phyloP scores from a whole-genome alignment of 257 asterid species.

The Solanum verrucosum region DNA sequence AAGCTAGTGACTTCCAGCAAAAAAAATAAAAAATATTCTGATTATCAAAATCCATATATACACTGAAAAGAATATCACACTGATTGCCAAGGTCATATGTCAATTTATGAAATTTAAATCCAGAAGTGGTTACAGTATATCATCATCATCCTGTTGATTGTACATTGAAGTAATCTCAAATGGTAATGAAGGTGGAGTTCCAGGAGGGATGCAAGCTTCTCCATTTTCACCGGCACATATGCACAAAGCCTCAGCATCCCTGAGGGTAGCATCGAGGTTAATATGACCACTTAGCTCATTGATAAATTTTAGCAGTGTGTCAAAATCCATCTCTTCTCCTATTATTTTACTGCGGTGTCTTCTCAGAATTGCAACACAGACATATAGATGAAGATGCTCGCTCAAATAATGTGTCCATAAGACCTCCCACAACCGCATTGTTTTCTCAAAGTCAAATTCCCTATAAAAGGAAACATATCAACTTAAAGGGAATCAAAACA shows the following conservation, averaged over 20 bases:
- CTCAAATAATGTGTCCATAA: conserved; percentile 84
- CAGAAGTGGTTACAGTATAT: conserved; percentile 29
- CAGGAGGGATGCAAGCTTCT: conserved; percentile 83
- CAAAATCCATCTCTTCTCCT: conserved; percentile 91
- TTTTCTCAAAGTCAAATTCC: conserved; percentile 80
- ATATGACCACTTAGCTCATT: conserved; percentile 86
- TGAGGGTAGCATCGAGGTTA: conserved; percentile 65
- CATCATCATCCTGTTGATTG: conserved; percentile 78
- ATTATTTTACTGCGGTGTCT: conserved; percentile 64
- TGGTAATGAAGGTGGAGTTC: conserved; percentile 95
- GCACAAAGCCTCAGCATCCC: conserved; percentile 94
- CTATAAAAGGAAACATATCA: conserved; percentile 25
- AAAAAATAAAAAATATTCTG: background rate
- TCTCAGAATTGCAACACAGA: conserved; percentile 80
- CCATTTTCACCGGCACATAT: conserved; percentile 96
- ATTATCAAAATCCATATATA: background rate
- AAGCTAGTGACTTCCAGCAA: background rate
- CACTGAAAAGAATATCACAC: background rate
- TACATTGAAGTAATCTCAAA: conserved; percentile 53
- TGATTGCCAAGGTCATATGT: background rate
- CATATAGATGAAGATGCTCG: conserved; percentile 86
- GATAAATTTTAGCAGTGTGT: conserved; percentile 85
- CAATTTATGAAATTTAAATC: background rate
- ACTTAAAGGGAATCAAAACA: background rate
- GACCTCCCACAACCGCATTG: conserved; percentile 89